Base-by-base conservation (phyloP, 805 yeast genomes). In the Pichia manshurica region DNA sequence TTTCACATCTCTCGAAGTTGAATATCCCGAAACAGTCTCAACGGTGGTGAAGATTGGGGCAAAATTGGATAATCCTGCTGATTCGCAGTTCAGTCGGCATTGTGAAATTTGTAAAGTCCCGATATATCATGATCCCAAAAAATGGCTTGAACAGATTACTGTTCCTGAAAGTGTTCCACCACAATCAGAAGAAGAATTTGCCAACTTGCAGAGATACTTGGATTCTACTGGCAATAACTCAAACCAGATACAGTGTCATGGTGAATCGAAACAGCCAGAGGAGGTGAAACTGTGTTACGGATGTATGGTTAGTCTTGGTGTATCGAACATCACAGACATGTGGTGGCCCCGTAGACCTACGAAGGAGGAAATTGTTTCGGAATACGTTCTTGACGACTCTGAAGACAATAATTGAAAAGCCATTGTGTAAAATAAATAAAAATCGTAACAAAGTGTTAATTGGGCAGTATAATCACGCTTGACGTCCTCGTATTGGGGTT, bases 41-140 rank as follows among this genome's bases (percentile, higher is more conserved):
- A 90, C 98, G 0, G 97, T 91, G 19, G 89, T 89, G 13, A 82
- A 87, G 54, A 89, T 96, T 0, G 96, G 93, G 5, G 82, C 82
- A 42, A 89, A 91, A 61, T 66, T 90, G 39, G 74, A 73, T 2
- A 71, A 71, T 7, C 87, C 86, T 0, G 6, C 34, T 2, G 47
- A 48, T 9, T 23, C 44, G 5, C 15, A 2, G 5, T 50, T 58
- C 1, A 55, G 55, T 1, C 59, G 53, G 5, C 44, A 41, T 5
- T 87, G 96, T 63, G 65, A 64, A 13, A 54, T 87, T 1, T 87
- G 96, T 59, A 72, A 74, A 1, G 69, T 64, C 4, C 68, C 65
- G 1, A 73, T 84, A 12, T 78, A 76, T 49, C 72, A 71, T 31
- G 74, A 78, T 51, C 84, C 93, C 3, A 69, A 75, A 47, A 61